Evolutionary conservation across 805 yeast species (phyloP), one percentile per base, ranked within the genome.

Genomic region (Candida adriatica): DNA sequence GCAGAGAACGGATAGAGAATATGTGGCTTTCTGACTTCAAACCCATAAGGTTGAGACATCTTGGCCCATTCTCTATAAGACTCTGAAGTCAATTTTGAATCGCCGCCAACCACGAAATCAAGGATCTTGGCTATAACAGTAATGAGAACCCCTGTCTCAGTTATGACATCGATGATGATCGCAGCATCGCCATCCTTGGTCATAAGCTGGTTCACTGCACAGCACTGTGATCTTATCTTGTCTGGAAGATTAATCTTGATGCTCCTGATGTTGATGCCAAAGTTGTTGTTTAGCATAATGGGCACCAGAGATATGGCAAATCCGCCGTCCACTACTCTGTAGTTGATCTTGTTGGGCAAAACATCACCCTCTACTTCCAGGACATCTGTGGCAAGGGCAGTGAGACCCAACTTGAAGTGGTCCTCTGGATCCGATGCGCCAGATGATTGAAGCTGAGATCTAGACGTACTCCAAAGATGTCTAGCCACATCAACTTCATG

Each of bases 11-110:
- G 53, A 30, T 64, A 59, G 38, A 81, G 45, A 14, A 66, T 55
- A 26, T 72, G 70, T 2, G 90, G 86, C 16, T 57, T 55, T 45
- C 81, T 64, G 6, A 71, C 49, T 19, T 70, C 73, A 42, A 79
- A 75, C 6, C 74, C 68, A 52, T 79, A 82, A 1, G 92, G 88
- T 22, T 71, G 70, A 6, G 82, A 70, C 33, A 78, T 73, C 37
- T 65, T 65, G 33, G 84, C 74, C 92, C 94, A 85, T 27, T 68
- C 58, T 26, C 34, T 27, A 22, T 42, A 47, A 5, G 44, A 39
- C 11, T 35, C 30, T 3, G 55, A 47, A 4, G 33, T 14, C 29
- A 26, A 29, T 20, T 33, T 41, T 23, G 32, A 39, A 11, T 23
- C 36, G n/a, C 33, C 18, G 17, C 26, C 32, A 35, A 39, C 26